Evolutionary conservation across 495 filamentous ascomycete species (phyloP), one percentile per base, ranked within the genome.

Genomic region (Penicillium ucsense): DNA sequence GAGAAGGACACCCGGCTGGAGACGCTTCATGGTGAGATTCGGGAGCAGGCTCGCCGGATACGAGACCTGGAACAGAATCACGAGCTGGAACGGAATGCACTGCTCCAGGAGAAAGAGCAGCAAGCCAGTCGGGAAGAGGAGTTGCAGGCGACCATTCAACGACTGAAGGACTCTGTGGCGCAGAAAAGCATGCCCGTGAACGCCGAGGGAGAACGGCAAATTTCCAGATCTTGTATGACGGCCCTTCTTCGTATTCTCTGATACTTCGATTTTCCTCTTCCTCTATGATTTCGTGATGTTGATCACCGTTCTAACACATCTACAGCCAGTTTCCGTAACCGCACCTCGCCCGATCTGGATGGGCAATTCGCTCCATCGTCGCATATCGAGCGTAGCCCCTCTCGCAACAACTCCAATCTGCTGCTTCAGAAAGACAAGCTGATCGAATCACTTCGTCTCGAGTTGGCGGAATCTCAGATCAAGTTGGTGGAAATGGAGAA

Each of bases 401-500:
- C 90, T 30, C 79, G 83, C 41, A 91, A 88, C 53, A 91, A 86
- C 59, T 89, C 87, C 8, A 92, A 88, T 55, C 71, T 95, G 29
- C 70, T 96, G 20, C 73, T 91, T 51, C 89, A 96, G 65, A 98
- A 97, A 66, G 91, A 97, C 66, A 94, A 89, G 60, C 63, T 98
- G 46, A 96, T 98, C 54, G 90, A 98, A 60, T 88, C 84, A 3
- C 73, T 98, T 46, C 78, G 90, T 41, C 76, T 96, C 7, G 91
- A 98, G 62, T 75, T 98, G 27, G 91, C 92, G 29, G 92, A 95
- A 58, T 84, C 85, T 10, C 91, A 98, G 63, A 94, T 96, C 65
- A 95, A 94, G 59, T 77, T 95, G 8, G 86, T 95, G 38, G 91
- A 97, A 63, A 79, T 94, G 52, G 91, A 97, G 63, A 94, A 95